Evolutionary conservation across 2,329 filamentous ascomycete genomes (phyloP), one percentile per base, ranked within the genome.

Genomic region (Neurospora crassa): DNA sequence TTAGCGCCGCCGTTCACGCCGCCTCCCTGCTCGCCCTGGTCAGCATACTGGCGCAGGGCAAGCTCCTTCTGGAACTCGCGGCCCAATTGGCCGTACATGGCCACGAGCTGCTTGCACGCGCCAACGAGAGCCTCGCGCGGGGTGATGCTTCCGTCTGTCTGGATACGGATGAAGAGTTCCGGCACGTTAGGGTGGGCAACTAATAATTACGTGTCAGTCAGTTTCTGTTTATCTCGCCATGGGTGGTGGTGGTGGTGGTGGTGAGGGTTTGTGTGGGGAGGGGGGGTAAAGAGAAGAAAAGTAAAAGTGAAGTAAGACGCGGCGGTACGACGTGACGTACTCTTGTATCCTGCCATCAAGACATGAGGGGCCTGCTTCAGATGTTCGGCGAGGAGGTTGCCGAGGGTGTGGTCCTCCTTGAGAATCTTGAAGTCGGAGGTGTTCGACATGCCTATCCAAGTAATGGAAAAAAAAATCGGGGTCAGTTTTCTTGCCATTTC

Each of bases 401-500:
- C 96, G 37, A 99, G 88, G 1, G 95, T 97, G 83, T 97, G 95
- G 77, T 99, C 96, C 81, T 99, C 96, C 82, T 97, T 98, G 82
- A 93, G 93, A 82, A 99, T 90, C 72, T 93, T 90, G 84, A 99
- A 99, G 82, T 97, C 92, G 11, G 93, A 92, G n/a, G 92, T 94
- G 80, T 97, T 97, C 29, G 95, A 93, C 79, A 97, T 94, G 78
- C 93, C 94, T 40, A 11, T 40, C 10, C 37, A 40, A 11, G 37
- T 40, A 10, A 7, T n/a, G n/a, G n/a, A 2, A 11, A 40, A 1
- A 10, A 7, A 2, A 11, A 40, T 8, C 37, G 8, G 10, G 37
- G 8, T 40, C 10, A 40, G 37, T 40, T 40, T 37, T 37, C 34
- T 37, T 37, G 34, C 1, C 7, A 1, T 8, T 0, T 37, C 34